Base-by-base conservation (phyloP, 352 stramenopile genomes). In the Phytophthora agathidicida region DNA sequence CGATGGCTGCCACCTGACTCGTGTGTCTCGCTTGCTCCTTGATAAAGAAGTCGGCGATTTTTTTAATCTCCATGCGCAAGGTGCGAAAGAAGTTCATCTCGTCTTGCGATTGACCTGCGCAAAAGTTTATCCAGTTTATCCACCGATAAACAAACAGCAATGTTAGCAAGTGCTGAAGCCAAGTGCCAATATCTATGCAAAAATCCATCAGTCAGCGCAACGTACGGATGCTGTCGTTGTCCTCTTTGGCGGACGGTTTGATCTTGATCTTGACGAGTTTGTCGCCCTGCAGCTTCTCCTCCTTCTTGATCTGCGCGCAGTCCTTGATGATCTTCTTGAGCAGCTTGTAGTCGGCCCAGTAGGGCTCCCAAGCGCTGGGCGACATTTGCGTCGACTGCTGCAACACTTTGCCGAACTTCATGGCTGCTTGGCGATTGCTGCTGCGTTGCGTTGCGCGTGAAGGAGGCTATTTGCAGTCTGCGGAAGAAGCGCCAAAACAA, bases 301-400 rank as follows among this genome's bases (percentile, higher is more conserved):
- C 83, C 35, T 89, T 93, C 36, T 85, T 79, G 51, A 96, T 86
- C 71, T 94, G 83, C 37, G 84, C 86, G 62, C 86, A 96, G 71
- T 94, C 87, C 59, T 96, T 96, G 67, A 96, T 94, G 63, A 94
- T 94, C 57, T 83, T 79, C 76, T 96, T 96, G 42, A 96, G 83
- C 54, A 89, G 65, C 61, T 96, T 96, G 75, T 96, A 96, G 73
- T 96, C 85, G 26, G 90, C 78, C 87, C 87, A 96, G 54, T 74
- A 84, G 14, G 69, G 41, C 60, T 93, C 85, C 84, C 84, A 96
- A 16, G 72, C 73, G 4, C 55, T 59, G 41, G 85, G 88, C 60
- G 83, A 93, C 65, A 94, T 85, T 36, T 93, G 80, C 71, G 88
- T 90, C 64, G 85, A 92, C 70, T 94, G 85, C 66, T 91, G 84